Conservation (phyloP, 305 asterid species). For the Fraxinus velutina region DNA sequence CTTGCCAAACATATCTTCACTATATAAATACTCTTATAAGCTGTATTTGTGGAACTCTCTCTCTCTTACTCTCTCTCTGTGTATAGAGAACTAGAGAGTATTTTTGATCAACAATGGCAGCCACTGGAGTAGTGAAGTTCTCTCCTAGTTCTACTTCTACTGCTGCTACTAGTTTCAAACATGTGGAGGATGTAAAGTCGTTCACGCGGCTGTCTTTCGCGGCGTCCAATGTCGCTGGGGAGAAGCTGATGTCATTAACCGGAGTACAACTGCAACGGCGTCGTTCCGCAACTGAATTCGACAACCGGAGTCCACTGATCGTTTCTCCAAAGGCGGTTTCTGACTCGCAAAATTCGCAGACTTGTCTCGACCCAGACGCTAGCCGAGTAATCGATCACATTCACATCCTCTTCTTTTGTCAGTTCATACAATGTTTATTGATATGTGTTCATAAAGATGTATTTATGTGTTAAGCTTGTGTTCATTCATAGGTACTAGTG, state of each 20-base stretch:
- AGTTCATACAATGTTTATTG: not conserved
- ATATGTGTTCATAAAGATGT: not conserved
- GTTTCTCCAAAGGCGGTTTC: conserved; percentile 86
- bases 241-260: conserved; percentile 28
- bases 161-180: conserved; percentile 3
- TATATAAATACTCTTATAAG: not conserved
- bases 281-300: conserved; percentile 20
- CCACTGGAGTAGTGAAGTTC: conserved; percentile 30
- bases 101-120: conserved; percentile 31
- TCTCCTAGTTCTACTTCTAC: conserved; percentile 18
- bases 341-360: conserved; percentile 83
- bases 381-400: conserved; percentile 48
- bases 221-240: conserved; percentile 44
- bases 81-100: not conserved
- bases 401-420: conserved; percentile 8
- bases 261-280: conserved; percentile 26
- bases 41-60: not conserved
- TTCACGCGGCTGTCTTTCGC: conserved; percentile 42
- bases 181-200: conserved; percentile 23
- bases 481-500: not conserved
- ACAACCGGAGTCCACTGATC: conserved; percentile 34
- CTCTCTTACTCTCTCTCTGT: conserved; percentile 10
- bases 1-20: not conserved
- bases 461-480: not conserved
- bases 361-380: conserved; percentile 90